phyloP scores from a whole-genome alignment of 768 basidiomycete genomes.

The Calocybe gangraenosa region DNA sequence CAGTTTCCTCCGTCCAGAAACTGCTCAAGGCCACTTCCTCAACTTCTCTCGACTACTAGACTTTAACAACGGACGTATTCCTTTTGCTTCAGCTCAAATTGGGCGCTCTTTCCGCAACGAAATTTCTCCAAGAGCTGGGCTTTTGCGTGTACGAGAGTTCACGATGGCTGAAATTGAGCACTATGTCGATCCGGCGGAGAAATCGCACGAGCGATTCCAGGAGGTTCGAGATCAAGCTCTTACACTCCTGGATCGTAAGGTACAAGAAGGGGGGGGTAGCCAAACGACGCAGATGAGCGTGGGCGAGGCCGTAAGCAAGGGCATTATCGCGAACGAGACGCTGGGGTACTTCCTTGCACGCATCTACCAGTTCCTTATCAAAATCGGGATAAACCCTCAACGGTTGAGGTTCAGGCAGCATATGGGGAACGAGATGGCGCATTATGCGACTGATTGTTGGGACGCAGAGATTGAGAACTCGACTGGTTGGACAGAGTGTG shows the following conservation, averaged over 20 bases:
- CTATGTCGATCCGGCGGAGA: slow-evolving; percentile 93
- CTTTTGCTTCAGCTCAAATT: slow-evolving; percentile 96
- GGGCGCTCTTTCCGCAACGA: slow-evolving; percentile 97
- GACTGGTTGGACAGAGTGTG: slow-evolving; percentile 94
- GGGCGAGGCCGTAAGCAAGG: slow-evolving; percentile 84
- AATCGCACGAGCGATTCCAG: slow-evolving; percentile 78
- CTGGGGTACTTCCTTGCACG: slow-evolving; percentile 96
- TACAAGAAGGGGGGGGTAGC: slow-evolving; percentile 75
- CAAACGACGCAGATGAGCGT: slow-evolving; percentile 63
- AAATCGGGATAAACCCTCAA: slow-evolving; percentile 83
- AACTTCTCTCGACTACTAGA: slow-evolving; percentile 97
- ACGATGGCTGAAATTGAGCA: slow-evolving; percentile 99
- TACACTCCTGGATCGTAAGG: slow-evolving; percentile 73
- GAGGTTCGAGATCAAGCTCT: slow-evolving; percentile 77
- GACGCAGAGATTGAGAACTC: slow-evolving; percentile 97
- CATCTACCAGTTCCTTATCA: slow-evolving; percentile 83
- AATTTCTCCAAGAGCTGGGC: slow-evolving; percentile 93
- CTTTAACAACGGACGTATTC: slow-evolving; percentile 95
- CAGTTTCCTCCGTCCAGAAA: slow-evolving; percentile 95
- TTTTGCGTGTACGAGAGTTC: slow-evolving; percentile 97
- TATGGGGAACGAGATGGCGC: slow-evolving; percentile 99
- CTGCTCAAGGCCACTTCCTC: slow-evolving; percentile 97
- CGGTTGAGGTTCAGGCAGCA: slow-evolving; percentile 95
- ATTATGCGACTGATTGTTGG: slow-evolving; percentile 99
- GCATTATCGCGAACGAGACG: slow-evolving; percentile 93